Evolutionary conservation across 305 asterid species (phyloP), one percentile per base, ranked within the genome.

Genomic region (Andrographis paniculata): DNA sequence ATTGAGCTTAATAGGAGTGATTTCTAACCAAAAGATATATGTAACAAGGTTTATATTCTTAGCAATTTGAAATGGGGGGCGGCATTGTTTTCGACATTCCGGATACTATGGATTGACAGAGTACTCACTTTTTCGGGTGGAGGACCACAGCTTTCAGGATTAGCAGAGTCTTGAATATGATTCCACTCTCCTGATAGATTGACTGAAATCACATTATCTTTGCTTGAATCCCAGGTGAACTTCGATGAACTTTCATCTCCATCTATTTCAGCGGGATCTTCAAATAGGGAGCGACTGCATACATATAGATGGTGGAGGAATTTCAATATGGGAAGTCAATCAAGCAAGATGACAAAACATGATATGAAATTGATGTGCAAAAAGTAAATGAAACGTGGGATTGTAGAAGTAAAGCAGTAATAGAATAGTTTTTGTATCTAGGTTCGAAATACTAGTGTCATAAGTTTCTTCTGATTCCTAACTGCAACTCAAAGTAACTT

Each of bases 241-340:
- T 48, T 42, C 46, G 55, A 45, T 39, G 68, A 58, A 33, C 38
- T 36, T 1, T 52, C 68, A 42, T 56, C 58, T 30, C 44, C 66
- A 21, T 56, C 48, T 14, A 37, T 41, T 45, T 54, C 53, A 30
- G 47, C 49, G 18, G 54, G 66, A 59, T 45, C 52, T 53, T 57
- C 31, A 45, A 73, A 53, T 40, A 73, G 44, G 24, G 74, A 66
- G 50, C 37, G 58, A 36, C 80, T 73, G 69, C 74, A 66, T 0
- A 53, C n/a, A n/a, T 17, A 38, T 20, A 60, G 9, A 54, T 42
- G 10, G 19, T 6, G 14, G 37, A 50, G 44, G 44, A 56, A 24
- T 49, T 33, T 10, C 24, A 39, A 16, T 17, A 20, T 10, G 39
- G 41, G 56, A 61, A 42, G 45, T 22, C 31, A 31, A 11, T 53